Percentiles rank a stretch among this genome's conserved stretches.
These are phyloP conservation scores for Boletus semigastroideus DNA, from an alignment of 1,284 basidiomycete species.

Conservation along the genomic window DNA sequence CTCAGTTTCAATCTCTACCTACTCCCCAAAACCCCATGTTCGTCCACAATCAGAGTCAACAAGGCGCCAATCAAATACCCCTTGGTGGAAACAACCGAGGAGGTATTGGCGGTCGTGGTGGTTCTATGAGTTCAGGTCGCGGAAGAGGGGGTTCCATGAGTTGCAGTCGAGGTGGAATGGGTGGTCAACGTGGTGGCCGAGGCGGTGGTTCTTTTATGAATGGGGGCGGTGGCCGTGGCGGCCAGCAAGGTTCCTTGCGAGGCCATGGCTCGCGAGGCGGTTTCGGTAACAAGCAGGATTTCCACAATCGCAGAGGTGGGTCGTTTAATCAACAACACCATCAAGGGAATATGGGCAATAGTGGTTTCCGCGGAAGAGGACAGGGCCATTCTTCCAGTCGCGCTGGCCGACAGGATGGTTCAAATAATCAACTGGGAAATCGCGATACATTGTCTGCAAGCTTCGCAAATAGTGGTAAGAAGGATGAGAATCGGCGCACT, in stretches of 20 bases:
- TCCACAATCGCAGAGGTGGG: slow-evolving; percentile 60
- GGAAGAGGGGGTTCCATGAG: slow-evolving; percentile 50
- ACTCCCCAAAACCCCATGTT: slow-evolving; percentile 49
- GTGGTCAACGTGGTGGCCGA: slow-evolving; percentile 36
- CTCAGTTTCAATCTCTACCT: slow-evolving; percentile 45
- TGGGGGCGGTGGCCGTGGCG: slow-evolving; percentile 33
- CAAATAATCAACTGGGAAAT: slow-evolving; percentile 32
- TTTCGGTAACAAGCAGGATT: slow-evolving; percentile 59
- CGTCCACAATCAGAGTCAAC: slow-evolving; percentile 35
- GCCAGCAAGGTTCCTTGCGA: slow-evolving; percentile 43
- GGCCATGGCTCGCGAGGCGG: slow-evolving; percentile 63
- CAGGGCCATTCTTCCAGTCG: slow-evolving; percentile 43
- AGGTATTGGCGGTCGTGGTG: slow-evolving; percentile 33
- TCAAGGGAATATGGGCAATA: slow-evolving; percentile 45
- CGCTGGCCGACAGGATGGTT: slow-evolving; percentile 53
- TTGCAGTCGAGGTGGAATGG: slow-evolving; percentile 44
- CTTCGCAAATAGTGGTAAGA: slow-evolving; percentile 58
- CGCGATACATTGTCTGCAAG: slow-evolving; percentile 48
- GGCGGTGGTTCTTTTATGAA: slow-evolving; percentile 44
- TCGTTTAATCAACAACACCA: slow-evolving; percentile 50
- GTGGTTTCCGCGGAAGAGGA: slow-evolving; percentile 46
- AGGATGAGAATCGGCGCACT: slow-evolving; percentile 79
- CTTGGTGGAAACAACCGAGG: slow-evolving; percentile 45
- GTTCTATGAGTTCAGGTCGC: slow-evolving; percentile 37
- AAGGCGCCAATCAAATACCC: slow-evolving; percentile 44